Evolutionary conservation across 306 rosid species (phyloP), one percentile per base, ranked within the genome.

Genomic region (Cicer pinnatifidum): DNA sequence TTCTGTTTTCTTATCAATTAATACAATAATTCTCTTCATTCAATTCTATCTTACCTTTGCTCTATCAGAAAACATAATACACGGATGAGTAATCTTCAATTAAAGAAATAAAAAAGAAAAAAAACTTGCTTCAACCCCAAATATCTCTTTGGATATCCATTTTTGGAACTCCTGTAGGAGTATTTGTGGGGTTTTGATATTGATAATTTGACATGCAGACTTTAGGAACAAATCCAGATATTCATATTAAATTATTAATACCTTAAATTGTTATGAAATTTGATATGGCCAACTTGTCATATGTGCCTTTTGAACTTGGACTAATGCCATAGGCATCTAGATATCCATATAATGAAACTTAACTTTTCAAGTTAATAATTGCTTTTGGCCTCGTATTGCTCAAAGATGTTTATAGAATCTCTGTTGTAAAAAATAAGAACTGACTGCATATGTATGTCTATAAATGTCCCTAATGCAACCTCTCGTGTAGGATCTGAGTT

Each of bases 231-330:
- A 64, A 52, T 48, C 17, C 48, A 20, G 38, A 40, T 23, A 28
- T 69, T 78, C 65, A 50, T 69, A 40, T 60, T 23, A 23, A 23
- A 23, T 23, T 23, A 23, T 23, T 39, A 40, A 70, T 62, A 78
- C 65, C 57, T 60, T 61, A n/a, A 40, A 17, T 60, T 45, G 9
- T 77, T 37, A 20, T 71, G 10, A 50, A 71, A 71, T 69, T 15
- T 77, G 68, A 23, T 44, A 46, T 64, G 68, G 48, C 65, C 11
- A 19, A 39, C 59, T 72, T 50, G 40, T 69, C 3, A 7, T 44
- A 53, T 52, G 16, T 59, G 60, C 71, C 71, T 78, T 80, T 69
- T 71, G 47, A 62, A 73, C 51, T 45, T 38, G 6, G 62, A 20
- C 63, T 67, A 67, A 44, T 61, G 60, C 73, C 9, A 61, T 19